Evolutionary conservation across 345 rosid species (phyloP).

Genomic region (Gossypium australe): DNA sequence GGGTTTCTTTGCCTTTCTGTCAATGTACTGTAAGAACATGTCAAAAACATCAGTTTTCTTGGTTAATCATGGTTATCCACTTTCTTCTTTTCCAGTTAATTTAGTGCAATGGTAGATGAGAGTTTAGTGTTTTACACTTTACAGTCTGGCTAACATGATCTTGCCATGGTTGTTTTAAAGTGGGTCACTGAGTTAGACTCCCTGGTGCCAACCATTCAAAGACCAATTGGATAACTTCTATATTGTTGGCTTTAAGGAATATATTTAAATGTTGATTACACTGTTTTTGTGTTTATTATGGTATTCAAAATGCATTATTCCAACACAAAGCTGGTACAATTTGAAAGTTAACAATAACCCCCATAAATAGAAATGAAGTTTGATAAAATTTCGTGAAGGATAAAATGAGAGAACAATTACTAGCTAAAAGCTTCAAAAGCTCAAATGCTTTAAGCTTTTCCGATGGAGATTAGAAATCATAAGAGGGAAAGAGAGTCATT

Average conservation of each 20-base stretch:
- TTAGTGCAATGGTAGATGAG: neutral
- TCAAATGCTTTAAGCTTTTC: neutral
- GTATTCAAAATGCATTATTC: too few relatives aligned
- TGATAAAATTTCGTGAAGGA: neutral
- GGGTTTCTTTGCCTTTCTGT: neutral
- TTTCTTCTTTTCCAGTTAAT: neutral
- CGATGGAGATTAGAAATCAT: neutral
- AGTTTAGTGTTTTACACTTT: neutral
- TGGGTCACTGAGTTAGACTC: neutral
- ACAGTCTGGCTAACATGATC: constrained; percentile 7
- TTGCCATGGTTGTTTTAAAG: neutral
- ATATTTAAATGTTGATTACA: too few relatives aligned
- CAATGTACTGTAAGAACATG: neutral
- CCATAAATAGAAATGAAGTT: neutral
- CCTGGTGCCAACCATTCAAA: constrained; percentile 2
- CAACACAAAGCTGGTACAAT: too few relatives aligned
- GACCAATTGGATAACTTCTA: neutral
- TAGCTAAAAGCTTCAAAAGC: neutral
- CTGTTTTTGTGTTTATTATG: too few relatives aligned
- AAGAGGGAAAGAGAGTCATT: neutral
- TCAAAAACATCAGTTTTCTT: neutral
- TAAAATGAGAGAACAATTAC: neutral
- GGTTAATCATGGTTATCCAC: neutral
- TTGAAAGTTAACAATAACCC: neutral
- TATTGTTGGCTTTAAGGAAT: too few relatives aligned